Evolutionary conservation across 192 early-diverging fungal genomes (phyloP).

Genomic region (Coemansia asiatica): DNA sequence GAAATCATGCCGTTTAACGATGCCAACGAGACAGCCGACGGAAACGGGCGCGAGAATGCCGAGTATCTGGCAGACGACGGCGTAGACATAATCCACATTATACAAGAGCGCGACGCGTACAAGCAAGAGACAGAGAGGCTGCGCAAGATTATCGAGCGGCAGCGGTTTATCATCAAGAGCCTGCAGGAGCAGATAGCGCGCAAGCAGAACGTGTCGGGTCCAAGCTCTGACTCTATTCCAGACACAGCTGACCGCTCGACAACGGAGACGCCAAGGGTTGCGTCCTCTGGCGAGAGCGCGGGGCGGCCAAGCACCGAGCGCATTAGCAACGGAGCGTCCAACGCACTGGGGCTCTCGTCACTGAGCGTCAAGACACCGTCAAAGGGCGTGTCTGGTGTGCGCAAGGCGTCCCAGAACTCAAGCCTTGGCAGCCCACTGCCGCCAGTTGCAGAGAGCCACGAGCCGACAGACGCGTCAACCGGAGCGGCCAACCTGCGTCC

Average conservation of each 20-base stretch:
- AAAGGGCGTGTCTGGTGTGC: slow-evolving; percentile 8
- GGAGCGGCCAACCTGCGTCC: slow-evolving; percentile 19
- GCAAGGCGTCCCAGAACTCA: slow-evolving; percentile 35
- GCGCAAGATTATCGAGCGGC: slow-evolving; percentile 91
- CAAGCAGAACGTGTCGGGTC: slow-evolving; percentile 32
- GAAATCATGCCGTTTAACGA: slow-evolving; percentile 2
- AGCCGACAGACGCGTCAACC: not conserved
- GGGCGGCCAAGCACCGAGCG: not conserved
- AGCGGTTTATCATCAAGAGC: slow-evolving; percentile 82
- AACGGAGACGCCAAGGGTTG: not conserved
- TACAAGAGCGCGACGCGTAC: slow-evolving; percentile 68
- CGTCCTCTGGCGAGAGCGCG: not conserved
- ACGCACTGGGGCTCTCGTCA: slow-evolving; percentile 34
- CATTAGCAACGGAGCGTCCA: slow-evolving; percentile 1
- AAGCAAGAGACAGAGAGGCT: slow-evolving; percentile 82
- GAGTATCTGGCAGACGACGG: slow-evolving; percentile 15
- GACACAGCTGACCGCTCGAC: slow-evolving; percentile 14
- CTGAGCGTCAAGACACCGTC: slow-evolving; percentile 19
- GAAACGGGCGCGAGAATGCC: slow-evolving; percentile 14
- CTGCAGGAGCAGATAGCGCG: slow-evolving; percentile 67
- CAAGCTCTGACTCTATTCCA: slow-evolving; percentile 15
- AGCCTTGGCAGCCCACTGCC: slow-evolving; percentile 9
- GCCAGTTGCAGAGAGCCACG: slow-evolving; percentile 1
- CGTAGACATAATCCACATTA: slow-evolving; percentile 43
- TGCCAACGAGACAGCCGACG: not conserved